Base-by-base conservation (phyloP, 805 yeast species). In the Brettanomyces bruxellensis region DNA sequence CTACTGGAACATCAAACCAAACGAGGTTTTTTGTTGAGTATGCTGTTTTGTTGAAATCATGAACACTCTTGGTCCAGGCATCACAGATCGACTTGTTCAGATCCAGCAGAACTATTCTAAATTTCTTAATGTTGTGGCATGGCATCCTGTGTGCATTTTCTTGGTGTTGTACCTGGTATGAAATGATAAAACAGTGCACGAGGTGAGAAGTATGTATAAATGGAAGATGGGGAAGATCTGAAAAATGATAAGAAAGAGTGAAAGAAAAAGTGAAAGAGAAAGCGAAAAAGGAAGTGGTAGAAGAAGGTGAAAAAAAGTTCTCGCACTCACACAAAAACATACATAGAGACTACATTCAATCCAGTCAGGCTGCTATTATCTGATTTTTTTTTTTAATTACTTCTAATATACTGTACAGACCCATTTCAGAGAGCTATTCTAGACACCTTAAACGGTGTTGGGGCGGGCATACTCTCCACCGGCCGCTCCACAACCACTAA, bases 401-500 rank as follows among this genome's bases (percentile, higher is more conserved):
- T 28, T n/a, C 14, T 8, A 25, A 41, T 8, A 41, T 25, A 42
- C 23, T 34, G 2, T 42, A 42, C 39, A 42, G 30, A 22, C 18
- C 34, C 37, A 3, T n/a, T n/a, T 48, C 45, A 53, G 34, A 53
- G 41, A 11, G 51, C 70, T 48, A 79, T 68, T 59, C 78, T 79
- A 47, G 80, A 75, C 51, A 78, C 63, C 51, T 78, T 74, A 64
- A 83, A 85, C 44, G 91, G 89, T 39, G 85, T 78, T 22, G 79
- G 69, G 14, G 75, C 64, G 28, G 79, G 73, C 54, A 62, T 54
- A 32, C 79, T 73, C 55, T 72, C 74, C 44, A 75, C 66, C 4
- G 93, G 91, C 61, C 89, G 75, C 62, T 90, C 97, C 37, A 88
- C 76, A 28, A 90, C 77, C 3, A 86, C 71, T 44, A 90, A 61